These are phyloP conservation scores for Daldinia decipiens DNA, from an alignment of 495 filamentous ascomycete genomes.

Conservation along the genomic window DNA sequence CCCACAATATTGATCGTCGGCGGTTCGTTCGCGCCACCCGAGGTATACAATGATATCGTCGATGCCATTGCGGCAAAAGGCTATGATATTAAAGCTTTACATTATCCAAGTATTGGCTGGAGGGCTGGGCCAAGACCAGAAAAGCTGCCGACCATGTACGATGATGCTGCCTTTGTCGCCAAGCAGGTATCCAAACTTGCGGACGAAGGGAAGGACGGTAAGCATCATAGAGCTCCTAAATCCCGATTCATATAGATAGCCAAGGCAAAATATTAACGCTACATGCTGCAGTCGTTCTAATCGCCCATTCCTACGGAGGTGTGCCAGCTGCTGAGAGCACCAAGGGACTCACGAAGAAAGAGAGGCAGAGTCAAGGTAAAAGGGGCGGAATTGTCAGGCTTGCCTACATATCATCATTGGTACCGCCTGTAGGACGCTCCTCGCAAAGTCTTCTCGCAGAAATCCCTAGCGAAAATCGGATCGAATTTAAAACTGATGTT, in stretches of 20 bases:
- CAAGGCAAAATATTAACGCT: not conserved
- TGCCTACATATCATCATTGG: constrained; percentile 51
- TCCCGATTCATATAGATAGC: not conserved
- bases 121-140: constrained; percentile 15
- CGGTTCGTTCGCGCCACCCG: constrained; percentile 52
- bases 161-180: constrained; percentile 47
- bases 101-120: constrained; percentile 30
- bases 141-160: constrained; percentile 38
- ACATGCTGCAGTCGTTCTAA: constrained; percentile 39
- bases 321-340: constrained; percentile 47
- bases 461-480: constrained; percentile 6
- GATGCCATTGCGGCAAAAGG: constrained; percentile 41
- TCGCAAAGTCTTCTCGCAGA: constrained; percentile 12
- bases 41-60: constrained; percentile 47
- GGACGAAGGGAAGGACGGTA: constrained; percentile 49
- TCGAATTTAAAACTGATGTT: constrained; percentile 36
- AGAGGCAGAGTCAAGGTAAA: constrained; percentile 52
- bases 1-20: constrained; percentile 54
- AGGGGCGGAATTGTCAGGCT: constrained; percentile 54
- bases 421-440: constrained; percentile 35
- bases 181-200: constrained; percentile 41
- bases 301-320: constrained; percentile 53
- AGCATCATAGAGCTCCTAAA: not conserved
- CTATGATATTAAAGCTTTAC: constrained; percentile 42
- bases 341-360: constrained; percentile 55